A percentile compares a stretch with the other conserved stretches of the same genome.
phyloP scores from a whole-genome alignment of 495 filamentous ascomycete genomes.

The Pseudoneurospora amorphoporcata region DNA sequence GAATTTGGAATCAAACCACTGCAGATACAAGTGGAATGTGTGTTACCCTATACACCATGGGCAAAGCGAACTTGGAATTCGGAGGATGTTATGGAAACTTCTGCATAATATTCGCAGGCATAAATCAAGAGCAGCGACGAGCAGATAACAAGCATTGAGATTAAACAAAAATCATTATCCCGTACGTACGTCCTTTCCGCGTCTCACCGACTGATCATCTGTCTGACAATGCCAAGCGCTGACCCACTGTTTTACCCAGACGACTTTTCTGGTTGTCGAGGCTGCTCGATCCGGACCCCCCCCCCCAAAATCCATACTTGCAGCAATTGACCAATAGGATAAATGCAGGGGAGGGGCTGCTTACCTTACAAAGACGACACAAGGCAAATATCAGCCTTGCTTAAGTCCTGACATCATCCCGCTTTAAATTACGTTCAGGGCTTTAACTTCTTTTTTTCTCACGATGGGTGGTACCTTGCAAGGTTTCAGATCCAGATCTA shows the following conservation, averaged over 20 bases:
- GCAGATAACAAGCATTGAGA: not conserved
- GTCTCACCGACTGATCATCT: too few relatives aligned
- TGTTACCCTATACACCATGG: not conserved
- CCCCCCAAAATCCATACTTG: not conserved
- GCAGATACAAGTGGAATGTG: not conserved
- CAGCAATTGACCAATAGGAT: not conserved
- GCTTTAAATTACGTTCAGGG: not conserved
- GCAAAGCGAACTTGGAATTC: not conserved
- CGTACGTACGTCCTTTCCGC: not conserved
- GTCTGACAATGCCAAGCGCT: not conserved
- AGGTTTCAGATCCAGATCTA: not conserved
- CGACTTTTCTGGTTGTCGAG: not conserved
- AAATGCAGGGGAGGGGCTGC: not conserved
- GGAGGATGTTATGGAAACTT: not conserved
- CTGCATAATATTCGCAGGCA: not conserved
- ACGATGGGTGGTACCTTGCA: not conserved
- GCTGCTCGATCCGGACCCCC: not conserved
- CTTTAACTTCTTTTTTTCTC: not conserved
- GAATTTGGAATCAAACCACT: not conserved
- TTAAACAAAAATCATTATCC: not conserved
- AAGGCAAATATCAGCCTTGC: not conserved
- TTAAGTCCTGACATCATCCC: slow-evolving; percentile 1
- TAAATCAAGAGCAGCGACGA: not conserved
- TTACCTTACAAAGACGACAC: not conserved
- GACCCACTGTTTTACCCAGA: not conserved